A percentile compares a stretch with the other conserved stretches of the same genome.
These are phyloP conservation scores for Hypoxylon lienhwacheense DNA, from an alignment of 495 filamentous ascomycete species.

Conservation along the genomic window DNA sequence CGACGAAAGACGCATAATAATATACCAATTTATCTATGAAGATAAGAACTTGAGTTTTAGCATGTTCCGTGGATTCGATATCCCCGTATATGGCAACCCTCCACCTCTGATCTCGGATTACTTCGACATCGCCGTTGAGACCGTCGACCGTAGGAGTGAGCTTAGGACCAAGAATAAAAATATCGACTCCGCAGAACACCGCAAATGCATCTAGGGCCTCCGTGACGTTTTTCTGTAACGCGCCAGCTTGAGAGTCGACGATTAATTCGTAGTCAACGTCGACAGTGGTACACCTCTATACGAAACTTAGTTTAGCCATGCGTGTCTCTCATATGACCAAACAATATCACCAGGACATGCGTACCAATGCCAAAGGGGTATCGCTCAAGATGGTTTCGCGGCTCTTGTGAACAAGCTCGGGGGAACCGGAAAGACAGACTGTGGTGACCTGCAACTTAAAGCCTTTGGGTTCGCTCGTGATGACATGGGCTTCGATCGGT, in stretches of 20 bases:
- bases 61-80: constrained; percentile 91
- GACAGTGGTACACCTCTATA: constrained; percentile 90
- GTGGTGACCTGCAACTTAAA: constrained; percentile 78
- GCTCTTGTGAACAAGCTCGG: constrained; percentile 81
- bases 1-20: constrained; percentile 20
- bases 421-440: constrained; percentile 82
- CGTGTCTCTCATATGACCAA: constrained; percentile 8
- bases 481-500: constrained; percentile 77
- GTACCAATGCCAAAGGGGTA: constrained; percentile 83
- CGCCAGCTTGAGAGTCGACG: constrained; percentile 71
- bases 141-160: constrained; percentile 65
- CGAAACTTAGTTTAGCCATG: constrained; percentile 36
- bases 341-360: constrained; percentile 38
- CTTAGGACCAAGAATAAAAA: constrained; percentile 89
- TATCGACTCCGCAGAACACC: constrained; percentile 86
- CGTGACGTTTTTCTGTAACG: constrained; percentile 64
- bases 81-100: constrained; percentile 94
- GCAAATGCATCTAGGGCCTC: constrained; percentile 83
- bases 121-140: constrained; percentile 56
- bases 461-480: constrained; percentile 78
- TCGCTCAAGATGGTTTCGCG: constrained; percentile 82
- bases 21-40: constrained; percentile 96
- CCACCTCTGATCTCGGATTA: constrained; percentile 71
- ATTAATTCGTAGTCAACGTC: constrained; percentile 90
- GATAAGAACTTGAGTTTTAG: constrained; percentile 92